A percentile compares a stretch with the other conserved stretches of the same genome.
phyloP scores from a whole-genome alignment of 805 yeast species.

The Yarrowia porcina region DNA sequence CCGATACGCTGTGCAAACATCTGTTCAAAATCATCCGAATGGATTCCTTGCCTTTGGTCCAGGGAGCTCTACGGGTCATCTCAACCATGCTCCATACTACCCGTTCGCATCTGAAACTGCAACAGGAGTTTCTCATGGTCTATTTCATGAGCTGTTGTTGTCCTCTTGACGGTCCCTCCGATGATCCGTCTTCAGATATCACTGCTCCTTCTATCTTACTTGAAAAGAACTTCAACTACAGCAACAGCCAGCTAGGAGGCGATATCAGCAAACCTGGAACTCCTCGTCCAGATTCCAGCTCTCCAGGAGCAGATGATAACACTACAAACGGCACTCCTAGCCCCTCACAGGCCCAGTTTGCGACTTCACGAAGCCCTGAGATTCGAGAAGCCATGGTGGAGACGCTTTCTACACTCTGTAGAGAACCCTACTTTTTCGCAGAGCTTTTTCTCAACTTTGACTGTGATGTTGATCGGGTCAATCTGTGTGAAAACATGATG shows the following conservation, averaged over 20 bases:
- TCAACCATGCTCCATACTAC: constrained; percentile 66
- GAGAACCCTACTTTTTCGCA: constrained; percentile 72
- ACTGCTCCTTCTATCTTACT: constrained; percentile 4
- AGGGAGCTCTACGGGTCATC: constrained; percentile 71
- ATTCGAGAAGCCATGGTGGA: constrained; percentile 78
- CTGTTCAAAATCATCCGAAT: constrained; percentile 72
- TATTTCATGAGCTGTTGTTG: constrained; percentile 41
- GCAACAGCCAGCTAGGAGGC: background rate
- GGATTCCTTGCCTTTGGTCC: constrained; percentile 69
- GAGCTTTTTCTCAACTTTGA: constrained; percentile 78
- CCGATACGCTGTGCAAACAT: constrained; percentile 83
- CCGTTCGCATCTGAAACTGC: constrained; percentile 66
- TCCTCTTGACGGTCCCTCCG: constrained; percentile 35
- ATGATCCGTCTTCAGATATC: background rate
- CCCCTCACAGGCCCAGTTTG: constrained; percentile 25
- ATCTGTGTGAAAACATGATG: constrained; percentile 63
- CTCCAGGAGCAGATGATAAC: constrained; percentile 12
- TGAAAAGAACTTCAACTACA: constrained; percentile 10
- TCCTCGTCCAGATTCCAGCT: constrained; percentile 26
- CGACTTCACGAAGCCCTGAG: constrained; percentile 36
- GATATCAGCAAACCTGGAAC: constrained; percentile 26
- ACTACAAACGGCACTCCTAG: constrained; percentile 28
- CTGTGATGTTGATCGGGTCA: constrained; percentile 84
- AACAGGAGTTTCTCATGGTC: constrained; percentile 58
- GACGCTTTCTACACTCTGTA: constrained; percentile 56